Base-by-base conservation (phyloP, 768 basidiomycete species). In the Amanita exitialis region DNA sequence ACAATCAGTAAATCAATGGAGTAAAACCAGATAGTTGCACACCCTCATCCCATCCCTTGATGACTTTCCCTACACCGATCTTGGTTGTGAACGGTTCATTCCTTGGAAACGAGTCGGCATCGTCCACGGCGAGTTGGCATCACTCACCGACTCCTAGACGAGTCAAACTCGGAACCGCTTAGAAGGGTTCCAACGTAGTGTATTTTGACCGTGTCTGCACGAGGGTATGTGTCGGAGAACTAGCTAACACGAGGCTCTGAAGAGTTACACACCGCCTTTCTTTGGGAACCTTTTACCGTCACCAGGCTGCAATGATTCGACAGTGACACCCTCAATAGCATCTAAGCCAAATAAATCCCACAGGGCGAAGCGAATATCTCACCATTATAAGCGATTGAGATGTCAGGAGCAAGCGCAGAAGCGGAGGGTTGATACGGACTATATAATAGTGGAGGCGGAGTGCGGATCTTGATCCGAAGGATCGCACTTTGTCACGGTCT, bases 21-120 rank as follows among this genome's bases (percentile, higher is more conserved):
- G n/a, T n/a, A n/a, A 23, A 37, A 16, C 5, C 16, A 42, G 13
- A 7, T 25, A 46, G 5, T 6, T 32, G 66, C 75, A 58, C 56
- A 83, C 91, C 90, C 64, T 91, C 87, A 60, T 92, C 90, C 91
- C 90, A 93, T 27, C 90, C 88, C 61, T 74, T 84, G 69, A 94
- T 92, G 43, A 94, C 90, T 61, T 83, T 81, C 6, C 87, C 86
- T 16, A 80, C 70, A 41, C 90, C 88, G 55, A 91, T 90, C 61
- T 77, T 61, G 3, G 86, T 88, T 54, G 66, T 58, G 63, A 92
- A 91, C 1, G 87, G 77, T 0, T 3, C 2, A 0, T 71, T 69
- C 35, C 89, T 88, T 63, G 10, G 35, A 53, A 1, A 44, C 18
- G 12, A 50, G 51, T 21, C 32, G 36, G 35, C 23, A 34, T n/a